Evolutionary conservation across 805 yeast species (phyloP), one percentile per base, ranked within the genome.

Genomic region (Teunomyces tritomae): DNA sequence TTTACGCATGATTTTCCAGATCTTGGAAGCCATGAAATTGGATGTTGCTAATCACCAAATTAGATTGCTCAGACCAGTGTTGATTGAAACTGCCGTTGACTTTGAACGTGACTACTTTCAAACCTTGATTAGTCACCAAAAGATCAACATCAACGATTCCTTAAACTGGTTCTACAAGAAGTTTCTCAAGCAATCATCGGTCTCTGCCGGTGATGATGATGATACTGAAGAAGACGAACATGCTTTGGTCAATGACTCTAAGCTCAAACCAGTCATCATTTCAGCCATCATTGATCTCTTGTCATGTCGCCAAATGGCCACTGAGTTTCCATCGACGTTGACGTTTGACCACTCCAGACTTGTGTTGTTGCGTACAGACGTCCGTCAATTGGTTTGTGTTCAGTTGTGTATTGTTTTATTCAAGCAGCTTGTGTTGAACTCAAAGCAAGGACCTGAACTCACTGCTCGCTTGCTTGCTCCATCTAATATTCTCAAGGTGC

Each of bases 1-100:
- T 1, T 70, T 92, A 45, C 77, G 90, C 47, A 78, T 84, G 64
- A 77, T 88, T 7, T 89, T 91, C 61, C 84, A 87, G 49, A 85
- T 92, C 49, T 73, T 92, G 53, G 97, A 91, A 65, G 92, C 96
- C 8, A 90, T 91, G 96, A 92, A 91, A 64, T 74, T 91, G 52
- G 97, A 92, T 61, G 94, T 90, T 47, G 96, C 97, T 11, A 91
- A 91, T 67, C 96, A 91, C 62, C 97, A 91, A 68, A 88, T 92
- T 46, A 77, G 96, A 55, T 82, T 89, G 16, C 71, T 90, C 46
- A 77, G 97, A 58, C 96, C 96, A 2, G 85, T 86, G 2, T 73
- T 92, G 42, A 81, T 89, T 49, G 90, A 89, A 57, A 87, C 94
- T 30, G 94, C 96, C 2, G 85, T 87, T 9, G 91, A 87, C 50